Conservation (phyloP, 1,139 yeast genomes). For the Nematodospora anomalae region DNA sequence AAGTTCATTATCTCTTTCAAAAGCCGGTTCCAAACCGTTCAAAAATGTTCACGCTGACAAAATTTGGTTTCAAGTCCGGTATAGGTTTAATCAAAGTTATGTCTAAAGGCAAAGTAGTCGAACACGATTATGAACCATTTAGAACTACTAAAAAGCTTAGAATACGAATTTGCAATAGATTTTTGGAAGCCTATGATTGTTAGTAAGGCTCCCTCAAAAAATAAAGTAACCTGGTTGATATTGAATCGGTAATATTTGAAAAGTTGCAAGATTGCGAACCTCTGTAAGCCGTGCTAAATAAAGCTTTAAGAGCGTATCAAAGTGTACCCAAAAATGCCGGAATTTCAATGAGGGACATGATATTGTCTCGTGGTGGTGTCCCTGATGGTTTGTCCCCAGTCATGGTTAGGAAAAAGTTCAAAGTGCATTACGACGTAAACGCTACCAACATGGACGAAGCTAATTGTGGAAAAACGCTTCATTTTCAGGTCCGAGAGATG, state of each 20-base stretch:
- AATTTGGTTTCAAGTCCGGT: too few relatives aligned
- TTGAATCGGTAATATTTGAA: constrained; percentile 42
- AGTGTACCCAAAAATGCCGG: constrained; percentile 52
- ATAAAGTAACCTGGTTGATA: too few relatives aligned
- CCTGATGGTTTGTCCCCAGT: constrained; percentile 42
- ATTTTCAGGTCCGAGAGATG: constrained; percentile 52
- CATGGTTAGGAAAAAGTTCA: constrained; percentile 40
- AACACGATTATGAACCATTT: too few relatives aligned
- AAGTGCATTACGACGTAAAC: constrained; percentile 32
- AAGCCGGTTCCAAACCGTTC: too few relatives aligned
- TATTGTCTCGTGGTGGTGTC: constrained; percentile 56
- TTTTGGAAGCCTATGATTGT: too few relatives aligned
- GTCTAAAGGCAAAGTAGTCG: too few relatives aligned
- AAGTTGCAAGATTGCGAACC: constrained; percentile 46
- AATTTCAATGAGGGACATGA: constrained; percentile 42
- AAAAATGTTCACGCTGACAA: too few relatives aligned
- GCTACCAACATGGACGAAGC: constrained; percentile 39
- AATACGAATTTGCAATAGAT: too few relatives aligned
- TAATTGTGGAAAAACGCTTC: constrained; percentile 49
- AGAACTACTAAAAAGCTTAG: too few relatives aligned
- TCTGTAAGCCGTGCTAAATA: constrained; percentile 48
- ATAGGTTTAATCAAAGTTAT: too few relatives aligned
- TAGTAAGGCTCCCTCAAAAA: too few relatives aligned
- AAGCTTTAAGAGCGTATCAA: constrained; percentile 51
- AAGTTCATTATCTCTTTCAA: too few relatives aligned